Evolutionary conservation across 2,329 filamentous ascomycete genomes (phyloP).

Genomic region (Rhynchosporium secalis): DNA sequence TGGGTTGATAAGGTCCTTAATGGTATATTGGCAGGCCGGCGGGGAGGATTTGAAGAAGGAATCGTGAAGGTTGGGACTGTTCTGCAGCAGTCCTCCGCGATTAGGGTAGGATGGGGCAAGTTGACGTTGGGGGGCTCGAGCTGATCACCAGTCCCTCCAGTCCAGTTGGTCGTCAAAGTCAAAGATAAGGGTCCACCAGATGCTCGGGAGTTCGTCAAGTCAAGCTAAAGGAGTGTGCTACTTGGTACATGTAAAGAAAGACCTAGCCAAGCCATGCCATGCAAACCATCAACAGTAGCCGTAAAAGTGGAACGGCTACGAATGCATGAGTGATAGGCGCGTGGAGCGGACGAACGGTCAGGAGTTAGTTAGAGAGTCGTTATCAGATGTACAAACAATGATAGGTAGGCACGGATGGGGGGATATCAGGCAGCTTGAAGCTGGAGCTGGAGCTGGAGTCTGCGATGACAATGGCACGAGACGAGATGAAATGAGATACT

Average conservation of each 20-base stretch:
- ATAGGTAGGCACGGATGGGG: slow-evolving; percentile 8
- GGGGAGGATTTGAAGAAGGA: slow-evolving; percentile 67
- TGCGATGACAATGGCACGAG: slow-evolving; percentile 6
- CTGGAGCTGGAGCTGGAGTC: background rate
- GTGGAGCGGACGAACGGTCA: slow-evolving; percentile 10
- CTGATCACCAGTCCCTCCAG: background rate
- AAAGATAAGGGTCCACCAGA: slow-evolving; percentile 7
- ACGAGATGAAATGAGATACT: background rate
- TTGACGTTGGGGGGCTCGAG: background rate
- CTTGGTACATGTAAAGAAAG: too few relatives aligned
- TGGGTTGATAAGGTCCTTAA: slow-evolving; percentile 68
- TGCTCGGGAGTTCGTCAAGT: slow-evolving; percentile 14
- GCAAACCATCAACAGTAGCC: slow-evolving; percentile 12
- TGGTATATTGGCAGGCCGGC: slow-evolving; percentile 82
- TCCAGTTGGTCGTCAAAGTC: slow-evolving; percentile 4
- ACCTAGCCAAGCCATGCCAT: background rate
- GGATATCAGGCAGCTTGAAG: background rate
- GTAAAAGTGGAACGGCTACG: slow-evolving; percentile 15
- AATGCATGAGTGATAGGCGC: slow-evolving; percentile 8
- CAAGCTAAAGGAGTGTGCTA: background rate
- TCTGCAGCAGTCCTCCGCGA: slow-evolving; percentile 64
- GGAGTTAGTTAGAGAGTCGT: background rate
- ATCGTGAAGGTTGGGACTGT: slow-evolving; percentile 86
- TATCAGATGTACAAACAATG: slow-evolving; percentile 4
- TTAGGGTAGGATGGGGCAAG: slow-evolving; percentile 16